These are phyloP conservation scores for Bacidia gigantensis DNA, from an alignment of 495 filamentous ascomycete genomes.

Conservation along the genomic window DNA sequence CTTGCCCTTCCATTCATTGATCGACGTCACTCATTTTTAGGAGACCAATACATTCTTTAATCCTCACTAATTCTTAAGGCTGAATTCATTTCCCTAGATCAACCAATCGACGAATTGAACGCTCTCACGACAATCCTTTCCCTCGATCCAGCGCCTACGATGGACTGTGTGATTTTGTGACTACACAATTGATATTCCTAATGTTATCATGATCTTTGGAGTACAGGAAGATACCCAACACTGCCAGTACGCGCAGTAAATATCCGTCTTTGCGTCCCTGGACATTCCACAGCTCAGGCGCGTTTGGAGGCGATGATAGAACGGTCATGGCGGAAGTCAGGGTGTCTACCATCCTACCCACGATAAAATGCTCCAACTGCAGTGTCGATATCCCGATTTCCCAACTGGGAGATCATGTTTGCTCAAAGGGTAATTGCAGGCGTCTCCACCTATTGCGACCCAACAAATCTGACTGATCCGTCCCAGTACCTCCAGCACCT, in stretches of 20 bases:
- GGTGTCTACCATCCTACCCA: slow-evolving; percentile 64
- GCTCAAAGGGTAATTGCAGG: slow-evolving; percentile 24
- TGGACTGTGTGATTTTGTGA: not conserved
- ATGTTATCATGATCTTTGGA: not conserved
- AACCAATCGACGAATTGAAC: slow-evolving; percentile 4
- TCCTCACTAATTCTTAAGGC: not conserved
- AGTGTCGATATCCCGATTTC: slow-evolving; percentile 75
- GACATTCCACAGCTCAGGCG: slow-evolving; percentile 11
- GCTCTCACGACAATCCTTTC: not conserved
- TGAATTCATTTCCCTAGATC: slow-evolving; percentile 2
- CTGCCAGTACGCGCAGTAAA: not conserved
- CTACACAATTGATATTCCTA: not conserved
- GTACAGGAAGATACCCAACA: not conserved
- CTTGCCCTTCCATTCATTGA: not conserved
- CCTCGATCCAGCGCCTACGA: slow-evolving; percentile 4
- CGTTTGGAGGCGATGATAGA: slow-evolving; percentile 28
- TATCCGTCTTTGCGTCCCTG: slow-evolving; percentile 10
- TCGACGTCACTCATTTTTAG: slow-evolving; percentile 2
- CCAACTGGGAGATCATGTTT: slow-evolving; percentile 83
- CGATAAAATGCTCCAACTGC: slow-evolving; percentile 92
- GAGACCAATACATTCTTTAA: slow-evolving; percentile 2
- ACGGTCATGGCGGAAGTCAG: slow-evolving; percentile 21
- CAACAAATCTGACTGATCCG: slow-evolving; percentile 7
- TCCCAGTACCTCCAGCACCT: slow-evolving; percentile 15
- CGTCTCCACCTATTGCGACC: not conserved